Base-by-base conservation (phyloP, 768 basidiomycete species). In the Suillus bovinus region DNA sequence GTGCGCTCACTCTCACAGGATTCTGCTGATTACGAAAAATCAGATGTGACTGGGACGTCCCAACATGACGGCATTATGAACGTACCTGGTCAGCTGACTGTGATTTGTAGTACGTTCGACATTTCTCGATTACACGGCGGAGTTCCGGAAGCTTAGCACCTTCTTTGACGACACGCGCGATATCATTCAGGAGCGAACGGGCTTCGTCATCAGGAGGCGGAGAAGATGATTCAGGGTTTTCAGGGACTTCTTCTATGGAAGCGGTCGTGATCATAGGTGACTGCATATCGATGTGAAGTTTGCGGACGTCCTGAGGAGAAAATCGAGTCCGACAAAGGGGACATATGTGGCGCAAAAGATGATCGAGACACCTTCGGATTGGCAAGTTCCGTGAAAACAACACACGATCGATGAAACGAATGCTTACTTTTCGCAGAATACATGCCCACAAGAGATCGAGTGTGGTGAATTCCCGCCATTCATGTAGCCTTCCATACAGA, bases 371-470 rank as follows among this genome's bases (percentile, higher is more conserved):
- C 56, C 88, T 89, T 67, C 11, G 55, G 59, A 46, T 54, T 44
- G 29, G n/a, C 17, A 59, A 46, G 58, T 38, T 63, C 66, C 50
- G 44, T 38, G 20, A 63, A 58, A 61, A 38, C 52, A 50, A 47
- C 24, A 46, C 8, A n/a, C 14, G 13, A 33, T 62, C 38, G 41
- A n/a, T 36, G 10, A 33, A 60, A 79, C 78, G 71, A 52, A 7
- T 16, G 44, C 76, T 68, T 44, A 78, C 78, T 64, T 74, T 64
- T 76, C 74, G 68, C 87, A 91, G 74, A 90, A 90, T 61, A 86
- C 83, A 70, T 91, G 89, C 17, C 90, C 90, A 64, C 90, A 92
- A 54, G 79, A 63, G 67, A 91, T 88, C 55, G 84, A 81, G 69
- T 86, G 84, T 57, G 89, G 89, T 9, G 81, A 79, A 70, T 84